Base-by-base conservation (phyloP, 768 basidiomycete species). In the Multifurca ochricompacta region DNA sequence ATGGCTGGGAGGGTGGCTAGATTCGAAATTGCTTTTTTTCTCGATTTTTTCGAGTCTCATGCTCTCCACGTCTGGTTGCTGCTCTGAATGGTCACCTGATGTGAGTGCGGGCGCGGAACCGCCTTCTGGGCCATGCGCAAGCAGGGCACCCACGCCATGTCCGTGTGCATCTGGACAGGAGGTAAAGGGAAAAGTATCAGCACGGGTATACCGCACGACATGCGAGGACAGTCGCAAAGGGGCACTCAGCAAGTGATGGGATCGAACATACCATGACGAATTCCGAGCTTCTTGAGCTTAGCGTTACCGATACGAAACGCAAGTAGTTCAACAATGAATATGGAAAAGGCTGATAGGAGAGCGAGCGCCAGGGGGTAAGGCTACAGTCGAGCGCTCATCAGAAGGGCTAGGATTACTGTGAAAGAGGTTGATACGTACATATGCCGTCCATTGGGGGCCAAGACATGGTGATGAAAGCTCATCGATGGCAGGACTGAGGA, bases 281-380 rank as follows among this genome's bases (percentile, higher is more conserved):
- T 63, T 9, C 91, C 90, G 6, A 90, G 67, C 53, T 75, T 74
- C 16, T 74, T 73, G 6, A 97, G 77, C 65, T 81, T 85, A 7
- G 81, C 72, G 0, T 80, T 85, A 0, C 94, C 95, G 75, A 86
- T 83, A 51, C 94, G 82, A 71, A 93, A 91, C 11, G 93, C 91
- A 44, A 88, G 64, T 14, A 97, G 68, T 68, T 98, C 93, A 46
- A 87, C 69, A 60, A 91, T 75, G 72, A 96, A 97, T 41, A 96
- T 87, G 25, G 64, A 60, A 66, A 91, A 94, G 32, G 96, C 83
- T 63, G 89, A 84, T 39, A 83, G 64, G 67, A 97, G 78, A 53
- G 87, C 85, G 27, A 96, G 71, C 0, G 83, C 92, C 5, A 94
- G 75, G 0, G 89, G 76, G 69, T 88, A 95, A 5, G 87, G 87